Evolutionary conservation across 805 yeast genomes (phyloP), one percentile per base, ranked within the genome.

Genomic region (Maudiozyma barnettii): DNA sequence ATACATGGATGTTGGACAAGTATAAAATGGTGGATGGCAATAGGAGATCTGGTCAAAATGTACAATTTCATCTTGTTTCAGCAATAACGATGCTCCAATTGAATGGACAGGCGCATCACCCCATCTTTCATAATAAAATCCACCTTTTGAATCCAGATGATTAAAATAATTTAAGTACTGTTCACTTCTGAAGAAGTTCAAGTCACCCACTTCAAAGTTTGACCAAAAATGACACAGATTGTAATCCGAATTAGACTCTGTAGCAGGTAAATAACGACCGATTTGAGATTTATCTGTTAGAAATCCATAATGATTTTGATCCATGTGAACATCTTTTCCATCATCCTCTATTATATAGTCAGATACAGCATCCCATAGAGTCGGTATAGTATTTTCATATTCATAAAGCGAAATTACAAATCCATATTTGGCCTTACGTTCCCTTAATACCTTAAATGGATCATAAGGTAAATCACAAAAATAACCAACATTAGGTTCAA

Each of bases 51-150:
- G 93, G 49, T 81, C 81, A 63, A 89, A 85, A 69, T 84, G 87
- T 60, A 81, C 84, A 39, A 89, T 65, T 59, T 86, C 82, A 20
- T 70, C 61, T 45, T 69, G 74, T 52, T 79, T 76, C 50, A 85
- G 65, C 43, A 85, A 63, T 39, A 85, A 61, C 1, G 84, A 62
- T 1, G 77, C 80, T 1, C 79, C 95, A 31, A 88, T 69, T 0
- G 93, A 72, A 63, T 88, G 96, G 14, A 88, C 87, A 0, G 96
- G 96, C 0, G 96, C 96, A 67, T 89, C 97, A 19, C 97, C 96
- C 96, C 96, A 89, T 50, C 96, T 69, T 65, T 88, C 96, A 49
- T 84, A 83, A 63, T 83, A 83, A 60, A 86, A 86, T 8, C 93
- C 93, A 44, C 89, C 91, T 14, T 76, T 70, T 37, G 70, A 54